Conservation (phyloP, 139 green algal species). For the Coelastrella sp. region DNA sequence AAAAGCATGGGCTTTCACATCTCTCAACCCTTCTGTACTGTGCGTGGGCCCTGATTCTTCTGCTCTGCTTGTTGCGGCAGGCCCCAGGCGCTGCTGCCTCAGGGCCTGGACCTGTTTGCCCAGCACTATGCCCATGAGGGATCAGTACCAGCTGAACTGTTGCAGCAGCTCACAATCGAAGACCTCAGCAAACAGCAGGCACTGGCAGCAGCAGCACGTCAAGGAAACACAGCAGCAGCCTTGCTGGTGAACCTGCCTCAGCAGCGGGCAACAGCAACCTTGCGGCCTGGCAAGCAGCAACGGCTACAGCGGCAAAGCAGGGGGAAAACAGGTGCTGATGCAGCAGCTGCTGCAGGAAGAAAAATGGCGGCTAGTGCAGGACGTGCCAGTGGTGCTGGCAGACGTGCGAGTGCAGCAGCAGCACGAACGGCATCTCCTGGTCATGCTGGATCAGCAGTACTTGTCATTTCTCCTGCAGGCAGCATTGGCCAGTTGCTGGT, state of each 20-base stretch:
- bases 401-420: background rate
- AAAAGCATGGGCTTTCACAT: background rate
- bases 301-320: background rate
- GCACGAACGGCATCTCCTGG: background rate
- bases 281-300: background rate
- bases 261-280: background rate
- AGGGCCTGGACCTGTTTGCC: background rate
- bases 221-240: constrained; percentile 20
- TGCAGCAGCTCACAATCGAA: constrained; percentile 43
- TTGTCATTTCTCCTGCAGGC: constrained; percentile 16
- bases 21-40: background rate
- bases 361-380: background rate
- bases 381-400: background rate
- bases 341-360: constrained; percentile 7
- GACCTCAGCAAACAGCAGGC: background rate
- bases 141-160: constrained; percentile 32
- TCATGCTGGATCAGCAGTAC: background rate
- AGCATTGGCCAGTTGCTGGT: constrained; percentile 21
- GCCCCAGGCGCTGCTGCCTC: background rate
- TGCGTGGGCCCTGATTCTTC: background rate
- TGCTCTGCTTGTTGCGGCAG: background rate
- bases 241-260: background rate
- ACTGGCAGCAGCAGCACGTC: constrained; percentile 15
- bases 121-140: constrained; percentile 30
- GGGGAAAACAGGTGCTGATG: background rate